phyloP scores from a whole-genome alignment of 1,284 basidiomycete species.

The Ustilago hordei region DNA sequence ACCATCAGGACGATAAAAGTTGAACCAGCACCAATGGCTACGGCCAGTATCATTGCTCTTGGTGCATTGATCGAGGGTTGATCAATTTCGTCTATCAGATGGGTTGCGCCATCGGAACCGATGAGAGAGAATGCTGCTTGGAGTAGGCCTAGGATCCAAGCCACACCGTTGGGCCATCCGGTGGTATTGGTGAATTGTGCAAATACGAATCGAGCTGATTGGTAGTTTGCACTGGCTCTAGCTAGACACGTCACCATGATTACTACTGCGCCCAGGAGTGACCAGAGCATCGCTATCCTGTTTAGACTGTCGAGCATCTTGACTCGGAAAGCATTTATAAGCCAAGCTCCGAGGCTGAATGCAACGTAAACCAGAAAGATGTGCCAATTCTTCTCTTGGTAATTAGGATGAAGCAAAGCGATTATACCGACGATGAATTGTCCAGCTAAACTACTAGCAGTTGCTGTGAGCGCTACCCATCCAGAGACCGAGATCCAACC shows the following conservation, averaged over 20 bases:
- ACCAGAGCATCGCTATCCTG: conserved; percentile 62
- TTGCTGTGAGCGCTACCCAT: conserved; percentile 70
- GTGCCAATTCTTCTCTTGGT: conserved; percentile 61
- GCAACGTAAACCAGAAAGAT: conserved; percentile 60
- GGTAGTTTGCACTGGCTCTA: conserved; percentile 68
- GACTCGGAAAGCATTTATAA: conserved; percentile 60
- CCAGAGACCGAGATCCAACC: conserved; percentile 65
- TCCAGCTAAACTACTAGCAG: conserved; percentile 54
- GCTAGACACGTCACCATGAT: conserved; percentile 71
- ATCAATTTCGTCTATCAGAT: conserved; percentile 77
- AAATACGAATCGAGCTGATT: conserved; percentile 71
- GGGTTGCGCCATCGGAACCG: conserved; percentile 60
- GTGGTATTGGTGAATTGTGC: conserved; percentile 70
- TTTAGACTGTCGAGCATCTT: conserved; percentile 49
- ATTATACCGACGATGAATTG: conserved; percentile 70
- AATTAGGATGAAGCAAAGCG: conserved; percentile 68
- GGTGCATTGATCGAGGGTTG: conserved; percentile 75
- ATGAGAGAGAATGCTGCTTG: conserved; percentile 71
- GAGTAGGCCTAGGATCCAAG: conserved; percentile 71
- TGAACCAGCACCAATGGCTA: conserved; percentile 75
- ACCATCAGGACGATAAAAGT: conserved; percentile 78
- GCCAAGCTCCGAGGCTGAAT: conserved; percentile 52
- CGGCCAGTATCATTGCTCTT: conserved; percentile 75
- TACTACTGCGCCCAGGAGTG: conserved; percentile 68
- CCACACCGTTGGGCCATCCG: conserved; percentile 72